A percentile compares a stretch with the other conserved stretches of the same genome.
These are phyloP conservation scores for Malassezia japonica DNA, from an alignment of 1,284 basidiomycete species.

Conservation along the genomic window DNA sequence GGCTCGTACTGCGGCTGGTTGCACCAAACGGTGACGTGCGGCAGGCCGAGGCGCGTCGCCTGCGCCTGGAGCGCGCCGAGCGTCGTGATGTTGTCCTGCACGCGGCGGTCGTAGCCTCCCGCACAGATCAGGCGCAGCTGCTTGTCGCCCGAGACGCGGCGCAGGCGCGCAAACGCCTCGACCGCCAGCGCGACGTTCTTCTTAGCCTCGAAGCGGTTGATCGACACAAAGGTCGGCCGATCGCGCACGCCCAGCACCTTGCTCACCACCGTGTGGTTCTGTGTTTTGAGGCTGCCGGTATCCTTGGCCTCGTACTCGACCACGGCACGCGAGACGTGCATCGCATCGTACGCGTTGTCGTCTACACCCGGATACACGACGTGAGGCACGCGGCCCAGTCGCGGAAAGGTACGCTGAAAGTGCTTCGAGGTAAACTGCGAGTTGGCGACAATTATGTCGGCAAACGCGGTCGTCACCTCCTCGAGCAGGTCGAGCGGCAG, in stretches of 20 bases:
- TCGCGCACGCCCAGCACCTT: slow-evolving; percentile 10
- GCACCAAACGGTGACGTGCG: slow-evolving; percentile 49
- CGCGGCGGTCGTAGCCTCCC: slow-evolving; percentile 67
- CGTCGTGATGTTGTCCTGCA: slow-evolving; percentile 63
- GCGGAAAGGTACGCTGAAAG: slow-evolving; percentile 66
- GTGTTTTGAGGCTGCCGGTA: slow-evolving; percentile 48
- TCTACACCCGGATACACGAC: slow-evolving; percentile 83
- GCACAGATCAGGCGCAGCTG: slow-evolving; percentile 29
- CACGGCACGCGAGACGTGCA: slow-evolving; percentile 20
- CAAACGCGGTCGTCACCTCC: slow-evolving; percentile 76
- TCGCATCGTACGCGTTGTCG: slow-evolving; percentile 16
- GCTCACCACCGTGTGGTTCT: slow-evolving; percentile 18
- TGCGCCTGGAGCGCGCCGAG: slow-evolving; percentile 33
- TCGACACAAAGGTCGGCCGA: slow-evolving; percentile 67
- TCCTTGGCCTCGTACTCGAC: slow-evolving; percentile 15
- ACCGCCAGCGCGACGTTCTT: slow-evolving; percentile 81
- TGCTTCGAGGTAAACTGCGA: slow-evolving; percentile 65
- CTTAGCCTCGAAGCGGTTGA: slow-evolving; percentile 93
- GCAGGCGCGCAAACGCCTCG: slow-evolving; percentile 58
- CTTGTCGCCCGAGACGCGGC: background rate
- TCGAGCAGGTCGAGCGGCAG: slow-evolving; percentile 83
- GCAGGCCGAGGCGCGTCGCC: slow-evolving; percentile 42
- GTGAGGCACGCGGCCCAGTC: slow-evolving; percentile 58
- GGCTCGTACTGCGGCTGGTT: slow-evolving; percentile 28
- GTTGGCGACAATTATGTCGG: slow-evolving; percentile 83